A percentile compares a stretch with the other conserved stretches of the same genome.
These are phyloP conservation scores for Entrophospora sp. DNA, from an alignment of 192 early-diverging fungal species.

Conservation along the genomic window DNA sequence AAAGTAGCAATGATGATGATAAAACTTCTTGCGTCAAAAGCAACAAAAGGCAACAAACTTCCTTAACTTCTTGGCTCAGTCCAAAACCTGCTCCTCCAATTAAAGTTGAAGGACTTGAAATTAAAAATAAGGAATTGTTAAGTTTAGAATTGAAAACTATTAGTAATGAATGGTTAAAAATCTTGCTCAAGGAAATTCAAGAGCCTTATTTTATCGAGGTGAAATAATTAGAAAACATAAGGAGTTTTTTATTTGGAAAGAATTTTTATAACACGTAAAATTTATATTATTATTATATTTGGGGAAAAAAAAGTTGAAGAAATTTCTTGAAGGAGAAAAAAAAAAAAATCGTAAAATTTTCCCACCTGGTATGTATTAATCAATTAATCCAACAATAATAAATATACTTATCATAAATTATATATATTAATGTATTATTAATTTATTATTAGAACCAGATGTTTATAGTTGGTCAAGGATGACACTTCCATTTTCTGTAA, in stretches of 20 bases:
- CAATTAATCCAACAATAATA: background rate
- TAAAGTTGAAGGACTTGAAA: constrained; percentile 23
- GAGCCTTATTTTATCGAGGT: constrained; percentile 57
- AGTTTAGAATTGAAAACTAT: constrained; percentile 62
- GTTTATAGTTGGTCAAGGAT: constrained; percentile 83
- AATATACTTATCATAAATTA: background rate
- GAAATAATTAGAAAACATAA: background rate
- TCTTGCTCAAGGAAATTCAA: constrained; percentile 46
- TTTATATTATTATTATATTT: background rate
- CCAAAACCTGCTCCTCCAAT: too few species aligned
- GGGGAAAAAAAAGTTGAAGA: constrained; percentile 45
- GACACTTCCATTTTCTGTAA: constrained; percentile 55
- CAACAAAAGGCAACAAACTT: too few species aligned
- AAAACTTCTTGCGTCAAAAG: too few species aligned
- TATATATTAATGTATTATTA: background rate
- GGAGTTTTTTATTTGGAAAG: background rate
- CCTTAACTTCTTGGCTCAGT: too few species aligned
- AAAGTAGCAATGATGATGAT: too few species aligned
- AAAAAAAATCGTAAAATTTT: constrained; percentile 48
- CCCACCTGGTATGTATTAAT: constrained; percentile 42
- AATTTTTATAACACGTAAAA: background rate
- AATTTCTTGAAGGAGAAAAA: constrained; percentile 52
- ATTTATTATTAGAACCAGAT: constrained; percentile 33
- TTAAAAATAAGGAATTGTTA: constrained; percentile 32
- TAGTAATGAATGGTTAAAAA: constrained; percentile 62